A percentile compares a stretch with the other conserved stretches of the same genome.
Evolutionary conservation across 495 filamentous ascomycete genomes (phyloP).

Genomic region (Pyronema domesticum): DNA sequence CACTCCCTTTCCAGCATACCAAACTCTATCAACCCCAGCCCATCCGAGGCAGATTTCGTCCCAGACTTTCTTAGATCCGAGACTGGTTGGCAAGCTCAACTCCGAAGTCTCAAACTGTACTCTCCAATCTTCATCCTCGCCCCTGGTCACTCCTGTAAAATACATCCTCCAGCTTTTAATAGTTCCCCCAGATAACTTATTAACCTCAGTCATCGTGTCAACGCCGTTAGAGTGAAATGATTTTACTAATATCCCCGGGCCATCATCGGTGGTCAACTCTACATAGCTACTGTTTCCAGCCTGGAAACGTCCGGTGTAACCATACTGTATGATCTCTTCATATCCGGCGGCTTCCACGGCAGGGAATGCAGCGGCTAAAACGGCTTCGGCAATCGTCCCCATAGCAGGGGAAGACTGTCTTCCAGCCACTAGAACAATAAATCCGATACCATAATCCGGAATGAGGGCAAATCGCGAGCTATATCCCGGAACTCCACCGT

Average conservation of each 20-base stretch:
- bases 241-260: background rate
- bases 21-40: background rate
- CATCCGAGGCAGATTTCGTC: background rate
- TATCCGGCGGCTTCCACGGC: background rate
- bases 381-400: background rate
- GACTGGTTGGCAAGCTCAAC: no score
- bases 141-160: background rate
- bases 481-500: conserved; percentile 11
- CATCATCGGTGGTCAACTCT: background rate
- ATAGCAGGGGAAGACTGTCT: no score
- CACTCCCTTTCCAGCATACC: background rate
- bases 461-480: conserved; percentile 6
- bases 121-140: conserved; percentile 1
- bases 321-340: background rate
- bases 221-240: background rate
- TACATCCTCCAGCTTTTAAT: background rate
- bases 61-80: background rate
- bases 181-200: background rate
- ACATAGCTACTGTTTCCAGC: background rate
- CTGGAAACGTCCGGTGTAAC: background rate
- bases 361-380: background rate
- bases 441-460: conserved; percentile 8
- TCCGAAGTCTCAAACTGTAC: background rate
- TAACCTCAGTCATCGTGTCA: background rate
- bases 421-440: conserved; percentile 7